Evolutionary conservation across 192 early-diverging fungal species (phyloP).

Genomic region (Funneliformis geosporum): DNA sequence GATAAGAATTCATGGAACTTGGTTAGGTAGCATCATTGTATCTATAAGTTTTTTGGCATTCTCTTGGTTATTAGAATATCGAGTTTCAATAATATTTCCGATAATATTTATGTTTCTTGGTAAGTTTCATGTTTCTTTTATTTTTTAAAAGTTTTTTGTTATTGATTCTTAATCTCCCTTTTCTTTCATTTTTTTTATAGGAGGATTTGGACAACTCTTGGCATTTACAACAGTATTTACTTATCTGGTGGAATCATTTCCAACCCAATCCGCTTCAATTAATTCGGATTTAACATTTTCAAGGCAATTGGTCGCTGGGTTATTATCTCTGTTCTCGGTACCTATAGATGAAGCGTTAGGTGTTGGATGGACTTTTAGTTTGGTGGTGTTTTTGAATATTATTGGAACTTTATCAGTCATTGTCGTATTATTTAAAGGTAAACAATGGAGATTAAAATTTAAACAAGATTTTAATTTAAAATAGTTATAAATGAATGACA

Average conservation of each 20-base stretch:
- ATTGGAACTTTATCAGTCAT: background rate
- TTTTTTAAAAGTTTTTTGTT: background rate
- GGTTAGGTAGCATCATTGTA: constrained; percentile 5
- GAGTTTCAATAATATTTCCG: background rate
- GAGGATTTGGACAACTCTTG: background rate
- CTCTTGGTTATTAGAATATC: background rate
- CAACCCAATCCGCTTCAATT: background rate
- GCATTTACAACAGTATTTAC: background rate
- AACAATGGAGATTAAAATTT: background rate
- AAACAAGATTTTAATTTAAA: background rate
- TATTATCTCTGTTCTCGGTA: background rate
- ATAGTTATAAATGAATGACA: too few species aligned
- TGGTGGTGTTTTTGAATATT: background rate
- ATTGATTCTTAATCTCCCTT: background rate
- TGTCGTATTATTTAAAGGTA: background rate
- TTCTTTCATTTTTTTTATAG: background rate
- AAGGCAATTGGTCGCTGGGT: background rate
- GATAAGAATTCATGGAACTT: constrained; percentile 15
- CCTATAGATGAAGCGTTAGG: background rate
- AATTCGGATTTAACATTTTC: background rate
- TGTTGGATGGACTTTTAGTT: background rate
- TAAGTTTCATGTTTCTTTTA: background rate
- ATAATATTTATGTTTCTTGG: constrained; percentile 6
- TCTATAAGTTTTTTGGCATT: background rate
- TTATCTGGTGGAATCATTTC: background rate